Base-by-base conservation (phyloP, 2,329 filamentous ascomycete genomes). In the Cercospora sp. region DNA sequence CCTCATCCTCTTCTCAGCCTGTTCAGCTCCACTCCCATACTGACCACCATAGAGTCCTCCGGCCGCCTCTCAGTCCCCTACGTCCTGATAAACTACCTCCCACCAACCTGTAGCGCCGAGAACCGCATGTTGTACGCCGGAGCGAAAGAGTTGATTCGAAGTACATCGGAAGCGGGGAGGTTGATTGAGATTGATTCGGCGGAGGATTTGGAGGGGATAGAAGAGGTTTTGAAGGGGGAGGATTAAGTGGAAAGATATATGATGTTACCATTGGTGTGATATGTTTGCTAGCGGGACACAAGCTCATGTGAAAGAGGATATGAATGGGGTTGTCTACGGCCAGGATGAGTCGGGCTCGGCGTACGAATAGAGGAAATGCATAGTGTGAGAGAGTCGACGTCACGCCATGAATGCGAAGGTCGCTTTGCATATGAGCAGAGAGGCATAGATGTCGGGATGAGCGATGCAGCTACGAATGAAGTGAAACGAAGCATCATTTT, bases 141-240 rank as follows among this genome's bases (percentile, higher is more conserved):
- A 45, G 95, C 95, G 53, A 97, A 97, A 81, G 95, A 99, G 82
- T 81, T 98, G 79, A 93, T 98, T 90, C 89, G 94, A 72, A 96
- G 92, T 77, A 96, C 92, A 64, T 92, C 92, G 67, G 93, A 97
- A 82, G 94, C 93, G n/a, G 90, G 91, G 64, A 88, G 87, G 73
- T 90, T 98, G 28, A 87, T 99, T 70, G 94, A 98, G 80, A 88
- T 98, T 60, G 88, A 91, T 73, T 89, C 87, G 20, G 86, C 87
- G 3, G 93, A 96, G 64, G 94, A 97, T 64, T 78, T 98, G 73
- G 89, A 91, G 72, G 89, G 90, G n/a, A 89, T 98, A 70, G 91
- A 94, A 66, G 83, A 86, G 72, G 90, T 87, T 81, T 80, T 91
- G 73, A 81, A 79, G 70, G 80, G 78, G 13, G 80, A 81, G 70